Evolutionary conservation across 2,329 filamentous ascomycete species (phyloP).

Genomic region (Colletotrichum viniferum): DNA sequence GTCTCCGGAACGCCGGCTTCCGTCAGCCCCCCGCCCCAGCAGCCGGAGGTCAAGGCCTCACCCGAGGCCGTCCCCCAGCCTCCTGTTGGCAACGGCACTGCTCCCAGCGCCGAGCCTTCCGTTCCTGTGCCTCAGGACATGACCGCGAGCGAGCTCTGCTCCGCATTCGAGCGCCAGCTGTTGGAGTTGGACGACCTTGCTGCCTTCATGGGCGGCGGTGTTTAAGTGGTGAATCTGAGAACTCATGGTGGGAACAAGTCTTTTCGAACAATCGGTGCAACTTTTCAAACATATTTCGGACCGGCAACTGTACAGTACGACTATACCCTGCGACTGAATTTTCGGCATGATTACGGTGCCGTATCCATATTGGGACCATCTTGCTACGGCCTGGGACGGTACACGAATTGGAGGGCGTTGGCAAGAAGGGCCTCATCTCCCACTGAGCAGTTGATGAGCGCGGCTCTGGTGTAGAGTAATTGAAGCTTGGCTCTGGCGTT

Average conservation of each 20-base stretch:
- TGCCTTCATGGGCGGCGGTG: slow-evolving; percentile 67
- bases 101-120: slow-evolving; percentile 25
- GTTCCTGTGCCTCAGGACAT: slow-evolving; percentile 47
- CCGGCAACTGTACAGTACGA: slow-evolving; percentile 18
- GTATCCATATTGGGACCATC: neutral
- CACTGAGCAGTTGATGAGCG: neutral
- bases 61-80: slow-evolving; percentile 23
- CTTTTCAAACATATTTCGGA: neutral
- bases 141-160: slow-evolving; percentile 62
- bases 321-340: slow-evolving; percentile 15
- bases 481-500: slow-evolving; percentile 5
- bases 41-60: slow-evolving; percentile 41
- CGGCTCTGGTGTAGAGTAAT: neutral
- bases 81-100: slow-evolving; percentile 23
- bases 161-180: slow-evolving; percentile 63
- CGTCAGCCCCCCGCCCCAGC: slow-evolving; percentile 43
- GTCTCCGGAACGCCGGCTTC: slow-evolving; percentile 51
- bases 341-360: neutral
- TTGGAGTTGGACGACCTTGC: slow-evolving; percentile 65
- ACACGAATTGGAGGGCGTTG: neutral
- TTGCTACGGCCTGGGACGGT: neutral
- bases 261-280: neutral
- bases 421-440: neutral
- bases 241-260: neutral
- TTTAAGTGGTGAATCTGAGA: slow-evolving; percentile 35